Evolutionary conservation across 495 filamentous ascomycete genomes (phyloP).

Genomic region (Lichina pygmaea): DNA sequence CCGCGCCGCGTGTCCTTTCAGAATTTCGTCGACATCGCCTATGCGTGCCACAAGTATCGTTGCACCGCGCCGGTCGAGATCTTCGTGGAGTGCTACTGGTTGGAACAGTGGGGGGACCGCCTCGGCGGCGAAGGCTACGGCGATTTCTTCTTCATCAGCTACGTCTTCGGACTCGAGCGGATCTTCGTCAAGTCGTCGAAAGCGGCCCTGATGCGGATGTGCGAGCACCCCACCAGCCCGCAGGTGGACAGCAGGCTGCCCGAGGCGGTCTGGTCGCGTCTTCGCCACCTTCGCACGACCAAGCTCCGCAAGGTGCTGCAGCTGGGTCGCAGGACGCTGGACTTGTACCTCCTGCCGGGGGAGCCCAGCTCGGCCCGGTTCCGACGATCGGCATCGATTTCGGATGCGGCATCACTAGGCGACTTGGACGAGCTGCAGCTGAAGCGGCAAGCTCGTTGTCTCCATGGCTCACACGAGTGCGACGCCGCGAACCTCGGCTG

Average conservation of each 20-base stretch:
- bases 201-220: slow-evolving; percentile 11
- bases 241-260: slow-evolving; percentile 5
- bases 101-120: slow-evolving; percentile 15
- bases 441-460: slow-evolving; percentile 10
- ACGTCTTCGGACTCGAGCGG: slow-evolving; percentile 13
- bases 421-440: slow-evolving; percentile 3
- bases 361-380: background rate
- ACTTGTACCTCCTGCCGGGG: background rate
- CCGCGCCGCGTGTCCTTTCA: slow-evolving; percentile 13
- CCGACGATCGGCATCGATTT: background rate
- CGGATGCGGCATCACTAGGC: slow-evolving; percentile 3
- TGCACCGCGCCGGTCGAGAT: slow-evolving; percentile 15
- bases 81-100: slow-evolving; percentile 15
- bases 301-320: background rate
- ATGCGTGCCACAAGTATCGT: slow-evolving; percentile 13
- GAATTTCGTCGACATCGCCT: slow-evolving; percentile 16
- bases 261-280: background rate
- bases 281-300: background rate
- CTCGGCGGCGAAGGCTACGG: slow-evolving; percentile 10
- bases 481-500: slow-evolving; percentile 18
- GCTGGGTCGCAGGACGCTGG: background rate
- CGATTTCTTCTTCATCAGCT: slow-evolving; percentile 15
- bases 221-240: slow-evolving; percentile 8
- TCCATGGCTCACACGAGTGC: slow-evolving; percentile 12
- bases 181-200: slow-evolving; percentile 15